Percentiles rank a stretch among this genome's conserved stretches.
Conservation (phyloP, 1,139 yeast genomes). For the Candida sp. region DNA sequence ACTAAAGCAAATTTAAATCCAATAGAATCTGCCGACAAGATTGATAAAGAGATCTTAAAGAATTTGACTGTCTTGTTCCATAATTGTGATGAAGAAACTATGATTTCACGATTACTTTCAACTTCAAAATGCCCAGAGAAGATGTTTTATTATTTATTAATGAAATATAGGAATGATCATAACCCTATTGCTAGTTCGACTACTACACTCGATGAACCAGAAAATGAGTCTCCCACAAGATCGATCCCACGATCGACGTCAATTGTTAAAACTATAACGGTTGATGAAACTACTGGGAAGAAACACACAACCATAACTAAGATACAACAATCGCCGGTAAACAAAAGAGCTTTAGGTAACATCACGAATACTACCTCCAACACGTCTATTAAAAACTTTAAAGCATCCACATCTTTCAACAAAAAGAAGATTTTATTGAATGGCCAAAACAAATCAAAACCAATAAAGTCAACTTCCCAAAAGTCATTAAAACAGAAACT, state of each 20-base stretch:
- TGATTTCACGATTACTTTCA: constrained; percentile 57
- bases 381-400: constrained; percentile 18
- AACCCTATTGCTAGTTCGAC: constrained; percentile 11
- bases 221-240: constrained; percentile 12
- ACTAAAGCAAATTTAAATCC: constrained; percentile 38
- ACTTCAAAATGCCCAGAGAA: constrained; percentile 76
- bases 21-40: constrained; percentile 49
- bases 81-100: constrained; percentile 65
- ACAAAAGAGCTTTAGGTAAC: constrained; percentile 21
- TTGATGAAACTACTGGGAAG: constrained; percentile 27
- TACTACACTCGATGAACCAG: constrained; percentile 17
- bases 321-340: constrained; percentile 12
- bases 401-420: constrained; percentile 40
- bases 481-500: not conserved
- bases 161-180: constrained; percentile 84
- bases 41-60: constrained; percentile 80
- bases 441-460: constrained; percentile 24
- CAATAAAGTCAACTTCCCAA: constrained; percentile 14
- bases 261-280: constrained; percentile 39
- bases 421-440: constrained; percentile 31
- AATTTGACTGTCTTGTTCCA: constrained; percentile 90
- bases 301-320: constrained; percentile 14
- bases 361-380: constrained; percentile 26
- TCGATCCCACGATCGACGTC: constrained; percentile 45
- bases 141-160: constrained; percentile 78